A percentile compares a stretch with the other conserved stretches of the same genome.
These are phyloP conservation scores for Acarospora socialis DNA, from an alignment of 2,329 filamentous ascomycete genomes.

Conservation along the genomic window DNA sequence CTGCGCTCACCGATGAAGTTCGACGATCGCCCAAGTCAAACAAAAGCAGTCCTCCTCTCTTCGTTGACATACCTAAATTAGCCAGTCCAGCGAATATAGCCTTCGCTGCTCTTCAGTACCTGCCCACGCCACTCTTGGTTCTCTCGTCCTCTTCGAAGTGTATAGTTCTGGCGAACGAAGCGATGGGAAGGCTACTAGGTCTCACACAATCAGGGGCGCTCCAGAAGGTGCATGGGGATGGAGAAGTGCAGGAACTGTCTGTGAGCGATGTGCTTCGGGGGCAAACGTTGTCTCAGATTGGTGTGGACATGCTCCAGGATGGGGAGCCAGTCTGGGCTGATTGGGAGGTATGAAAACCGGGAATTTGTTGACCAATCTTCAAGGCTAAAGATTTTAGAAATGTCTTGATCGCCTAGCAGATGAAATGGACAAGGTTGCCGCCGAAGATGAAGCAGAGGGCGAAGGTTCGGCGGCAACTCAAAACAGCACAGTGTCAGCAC, in stretches of 20 bases:
- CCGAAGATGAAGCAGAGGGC: too few species aligned
- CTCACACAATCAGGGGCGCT: too few species aligned
- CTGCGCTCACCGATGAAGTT: too few species aligned
- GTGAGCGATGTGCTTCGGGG: slow-evolving; percentile 49
- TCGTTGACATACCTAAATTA: slow-evolving; percentile 11
- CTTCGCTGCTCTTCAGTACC: slow-evolving; percentile 56
- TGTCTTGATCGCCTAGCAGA: slow-evolving; percentile 40
- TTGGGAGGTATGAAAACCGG: slow-evolving; percentile 34
- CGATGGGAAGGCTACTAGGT: slow-evolving; percentile 55
- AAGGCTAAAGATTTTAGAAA: slow-evolving; percentile 24
- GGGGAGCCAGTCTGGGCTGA: slow-evolving; percentile 38
- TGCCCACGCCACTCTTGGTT: slow-evolving; percentile 58
- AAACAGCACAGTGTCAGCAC: too few species aligned
- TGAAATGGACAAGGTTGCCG: slow-evolving; percentile 7
- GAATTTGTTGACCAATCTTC: neutral
- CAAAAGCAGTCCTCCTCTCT: neutral
- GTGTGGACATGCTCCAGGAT: slow-evolving; percentile 59
- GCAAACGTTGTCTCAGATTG: slow-evolving; percentile 53
- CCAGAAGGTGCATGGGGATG: slow-evolving; percentile 26
- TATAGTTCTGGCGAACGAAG: slow-evolving; percentile 59
- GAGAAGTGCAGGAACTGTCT: slow-evolving; percentile 18
- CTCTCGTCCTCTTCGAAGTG: slow-evolving; percentile 55
- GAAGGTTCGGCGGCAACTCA: too few species aligned
- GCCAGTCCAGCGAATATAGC: slow-evolving; percentile 26
- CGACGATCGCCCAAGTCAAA: neutral